Conservation (phyloP, 805 yeast species). For the Blastobotrys chiropterorum region DNA sequence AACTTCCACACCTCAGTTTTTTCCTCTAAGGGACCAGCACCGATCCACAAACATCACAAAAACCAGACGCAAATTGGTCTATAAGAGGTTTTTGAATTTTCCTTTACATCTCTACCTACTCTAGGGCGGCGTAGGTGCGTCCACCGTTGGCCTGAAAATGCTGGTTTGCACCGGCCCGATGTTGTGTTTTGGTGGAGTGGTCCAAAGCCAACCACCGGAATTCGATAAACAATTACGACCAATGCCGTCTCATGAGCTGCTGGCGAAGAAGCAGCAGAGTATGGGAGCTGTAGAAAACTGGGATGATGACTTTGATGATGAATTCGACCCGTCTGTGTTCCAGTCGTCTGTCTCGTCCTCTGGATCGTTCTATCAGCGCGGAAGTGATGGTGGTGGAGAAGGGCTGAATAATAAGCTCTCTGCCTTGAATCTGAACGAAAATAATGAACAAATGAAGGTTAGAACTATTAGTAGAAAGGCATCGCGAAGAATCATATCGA, state of each 20-base stretch:
- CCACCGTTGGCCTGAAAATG: not conserved
- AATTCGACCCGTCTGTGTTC: conserved; percentile 8
- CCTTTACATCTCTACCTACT: too few relatives aligned
- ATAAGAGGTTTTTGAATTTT: too few relatives aligned
- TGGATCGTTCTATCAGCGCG: conserved; percentile 3
- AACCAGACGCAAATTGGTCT: too few relatives aligned
- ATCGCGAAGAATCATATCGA: not conserved
- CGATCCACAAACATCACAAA: too few relatives aligned
- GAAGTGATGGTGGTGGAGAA: conserved; percentile 1
- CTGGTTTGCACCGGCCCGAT: not conserved
- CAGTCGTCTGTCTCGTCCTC: conserved; percentile 15
- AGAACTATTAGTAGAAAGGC: not conserved
- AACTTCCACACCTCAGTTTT: too few relatives aligned
- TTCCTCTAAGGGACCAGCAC: too few relatives aligned
- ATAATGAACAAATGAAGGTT: not conserved
- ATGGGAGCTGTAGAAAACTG: conserved; percentile 9
- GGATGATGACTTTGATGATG: conserved; percentile 17
- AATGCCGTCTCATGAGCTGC: not conserved
- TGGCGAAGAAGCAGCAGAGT: conserved; percentile 1
- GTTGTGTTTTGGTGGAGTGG: not conserved
- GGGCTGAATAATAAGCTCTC: conserved; percentile 2
- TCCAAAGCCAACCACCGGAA: conserved; percentile 1
- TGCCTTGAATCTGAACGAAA: not conserved
- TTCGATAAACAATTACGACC: not conserved
- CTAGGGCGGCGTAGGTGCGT: too few relatives aligned